phyloP scores from a whole-genome alignment of 2,329 filamentous ascomycete species.

The Periconia sp. region DNA sequence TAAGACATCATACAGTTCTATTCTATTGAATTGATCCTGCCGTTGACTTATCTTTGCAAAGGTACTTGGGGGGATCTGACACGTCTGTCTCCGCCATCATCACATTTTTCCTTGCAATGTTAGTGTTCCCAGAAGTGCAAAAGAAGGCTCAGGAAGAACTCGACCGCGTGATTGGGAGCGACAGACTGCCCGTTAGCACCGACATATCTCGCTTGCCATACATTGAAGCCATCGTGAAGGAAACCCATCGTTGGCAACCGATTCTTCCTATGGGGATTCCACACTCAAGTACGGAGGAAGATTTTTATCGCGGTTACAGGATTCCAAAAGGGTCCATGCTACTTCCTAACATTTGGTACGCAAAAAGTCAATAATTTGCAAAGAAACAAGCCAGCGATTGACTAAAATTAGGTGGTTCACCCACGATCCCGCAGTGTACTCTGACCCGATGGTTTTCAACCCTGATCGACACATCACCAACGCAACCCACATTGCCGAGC shows the following conservation, averaged over 20 bases:
- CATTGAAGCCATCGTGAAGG: conserved; percentile 34
- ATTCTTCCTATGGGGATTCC: conserved; percentile 35
- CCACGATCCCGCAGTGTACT: conserved; percentile 43
- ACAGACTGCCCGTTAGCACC: conserved; percentile 50
- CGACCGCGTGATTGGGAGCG: conserved; percentile 50
- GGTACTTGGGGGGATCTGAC: conserved; percentile 48
- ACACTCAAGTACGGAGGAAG: conserved; percentile 33
- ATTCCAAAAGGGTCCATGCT: conserved; percentile 47
- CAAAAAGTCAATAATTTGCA: not conserved
- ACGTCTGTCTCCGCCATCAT: conserved; percentile 44
- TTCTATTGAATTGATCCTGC: not conserved
- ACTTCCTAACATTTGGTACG: conserved; percentile 41
- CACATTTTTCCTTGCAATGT: conserved; percentile 56
- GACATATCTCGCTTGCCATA: conserved; percentile 48
- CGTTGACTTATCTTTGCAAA: not conserved
- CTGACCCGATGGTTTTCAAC: conserved; percentile 43
- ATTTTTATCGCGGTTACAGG: conserved; percentile 39
- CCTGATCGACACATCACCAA: conserved; percentile 47
- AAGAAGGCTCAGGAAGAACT: conserved; percentile 51
- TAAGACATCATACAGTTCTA: conserved; percentile 28
- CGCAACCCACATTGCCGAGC: conserved; percentile 35
- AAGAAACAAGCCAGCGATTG: not conserved
- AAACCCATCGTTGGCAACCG: conserved; percentile 48
- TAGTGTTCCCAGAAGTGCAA: conserved; percentile 51
- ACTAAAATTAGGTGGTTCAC: conserved; percentile 41